phyloP scores from a whole-genome alignment of 2,329 filamentous ascomycete species.

The Thermoascus crustaceus region DNA sequence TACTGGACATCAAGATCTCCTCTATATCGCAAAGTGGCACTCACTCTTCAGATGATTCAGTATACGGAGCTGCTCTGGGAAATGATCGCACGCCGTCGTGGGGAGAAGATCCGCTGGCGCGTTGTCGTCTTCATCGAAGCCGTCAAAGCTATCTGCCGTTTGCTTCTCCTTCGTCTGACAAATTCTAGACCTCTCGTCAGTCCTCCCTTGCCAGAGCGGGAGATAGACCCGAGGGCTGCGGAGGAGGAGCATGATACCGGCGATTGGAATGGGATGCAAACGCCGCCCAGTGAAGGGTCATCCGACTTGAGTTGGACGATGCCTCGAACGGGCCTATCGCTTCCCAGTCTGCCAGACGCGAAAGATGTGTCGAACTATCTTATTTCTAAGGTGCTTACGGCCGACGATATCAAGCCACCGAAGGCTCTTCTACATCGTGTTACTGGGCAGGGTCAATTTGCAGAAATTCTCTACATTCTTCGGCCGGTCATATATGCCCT shows the following conservation, averaged over 20 bases:
- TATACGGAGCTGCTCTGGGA: conserved; percentile 97
- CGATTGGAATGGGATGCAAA: conserved; percentile 43
- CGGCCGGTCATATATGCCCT: conserved; percentile 80
- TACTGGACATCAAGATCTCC: conserved; percentile 55
- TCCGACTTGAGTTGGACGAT: conserved; percentile 64
- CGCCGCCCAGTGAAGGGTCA: conserved; percentile 32
- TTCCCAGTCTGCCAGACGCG: conserved; percentile 73
- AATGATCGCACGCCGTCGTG: conserved; percentile 85
- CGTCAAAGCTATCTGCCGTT: conserved; percentile 74
- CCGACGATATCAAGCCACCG: conserved; percentile 93
- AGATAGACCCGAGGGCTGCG: conserved; percentile 58
- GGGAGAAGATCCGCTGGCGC: conserved; percentile 72
- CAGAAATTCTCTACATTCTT: conserved; percentile 86
- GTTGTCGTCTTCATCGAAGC: conserved; percentile 77
- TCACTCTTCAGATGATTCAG: conserved; percentile 78
- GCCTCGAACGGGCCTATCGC: conserved; percentile 82
- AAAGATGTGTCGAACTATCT: conserved; percentile 81
- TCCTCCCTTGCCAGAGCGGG: conserved; percentile 77
- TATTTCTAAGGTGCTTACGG: conserved; percentile 79
- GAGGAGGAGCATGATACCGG: conserved; percentile 46
- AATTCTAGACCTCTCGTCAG: conserved; percentile 73
- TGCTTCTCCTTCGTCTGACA: conserved; percentile 74
- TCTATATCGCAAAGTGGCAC: conserved; percentile 72
- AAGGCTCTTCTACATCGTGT: conserved; percentile 72
- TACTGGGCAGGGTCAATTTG: conserved; percentile 65